These are phyloP conservation scores for Russula emetica DNA, from an alignment of 768 basidiomycete genomes.

Conservation along the genomic window DNA sequence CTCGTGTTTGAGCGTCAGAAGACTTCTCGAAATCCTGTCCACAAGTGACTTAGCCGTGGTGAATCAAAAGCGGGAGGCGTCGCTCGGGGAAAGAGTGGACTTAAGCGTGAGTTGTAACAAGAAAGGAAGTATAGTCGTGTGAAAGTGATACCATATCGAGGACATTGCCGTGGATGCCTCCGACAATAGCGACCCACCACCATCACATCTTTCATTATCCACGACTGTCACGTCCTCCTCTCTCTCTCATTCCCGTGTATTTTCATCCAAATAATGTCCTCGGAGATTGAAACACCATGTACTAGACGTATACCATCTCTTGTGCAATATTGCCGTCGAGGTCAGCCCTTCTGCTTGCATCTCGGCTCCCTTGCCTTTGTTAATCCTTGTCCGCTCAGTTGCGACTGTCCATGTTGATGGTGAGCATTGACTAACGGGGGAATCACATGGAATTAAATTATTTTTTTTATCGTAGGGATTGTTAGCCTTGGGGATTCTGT, in stretches of 20 bases:
- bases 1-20: background rate
- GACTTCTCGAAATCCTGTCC: background rate
- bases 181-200: background rate
- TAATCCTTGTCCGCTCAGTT: constrained; percentile 39
- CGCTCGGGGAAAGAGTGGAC: constrained; percentile 15
- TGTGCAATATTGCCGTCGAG: constrained; percentile 67
- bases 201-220: constrained; percentile 5
- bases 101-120: constrained; percentile 20
- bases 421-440: constrained; percentile 34
- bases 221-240: constrained; percentile 10
- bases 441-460: background rate
- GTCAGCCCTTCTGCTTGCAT: constrained; percentile 39
- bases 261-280: constrained; percentile 37
- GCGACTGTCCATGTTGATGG: constrained; percentile 58
- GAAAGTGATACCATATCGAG: background rate
- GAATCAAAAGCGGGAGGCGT: background rate
- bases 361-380: constrained; percentile 14
- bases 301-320: constrained; percentile 56
- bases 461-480: constrained; percentile 46
- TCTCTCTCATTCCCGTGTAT: constrained; percentile 10
- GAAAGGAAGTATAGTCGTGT: constrained; percentile 12
- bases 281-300: constrained; percentile 34
- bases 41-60: constrained; percentile 4
- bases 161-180: background rate
- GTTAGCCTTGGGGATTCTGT: constrained; percentile 58